A percentile compares a stretch with the other conserved stretches of the same genome.
Evolutionary conservation across 2,329 filamentous ascomycete species (phyloP).

Genomic region (Fusarium tricinctum): DNA sequence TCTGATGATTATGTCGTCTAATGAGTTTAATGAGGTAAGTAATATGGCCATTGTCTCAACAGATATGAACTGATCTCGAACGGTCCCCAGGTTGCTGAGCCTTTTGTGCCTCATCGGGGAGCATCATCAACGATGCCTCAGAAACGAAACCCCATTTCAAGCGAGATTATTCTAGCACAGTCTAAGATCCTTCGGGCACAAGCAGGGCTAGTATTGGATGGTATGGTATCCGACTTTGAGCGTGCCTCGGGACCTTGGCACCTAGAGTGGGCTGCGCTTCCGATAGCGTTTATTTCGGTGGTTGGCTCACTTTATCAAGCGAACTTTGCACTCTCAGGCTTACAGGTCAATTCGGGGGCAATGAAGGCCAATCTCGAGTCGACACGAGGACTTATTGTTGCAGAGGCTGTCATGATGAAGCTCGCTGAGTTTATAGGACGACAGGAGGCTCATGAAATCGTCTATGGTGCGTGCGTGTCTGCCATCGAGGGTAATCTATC

Average conservation of each 20-base stretch:
- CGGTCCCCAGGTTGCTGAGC: slow-evolving; percentile 53
- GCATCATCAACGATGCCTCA: slow-evolving; percentile 70
- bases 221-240: slow-evolving; percentile 71
- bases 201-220: slow-evolving; percentile 2
- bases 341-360: slow-evolving; percentile 64
- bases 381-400: slow-evolving; percentile 67
- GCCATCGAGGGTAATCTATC: slow-evolving; percentile 17
- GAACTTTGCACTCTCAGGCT: slow-evolving; percentile 65
- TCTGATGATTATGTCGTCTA: slow-evolving; percentile 70
- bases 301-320: slow-evolving; percentile 67
- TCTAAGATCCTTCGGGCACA: slow-evolving; percentile 55
- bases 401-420: slow-evolving; percentile 72
- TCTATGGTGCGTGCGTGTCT: slow-evolving; percentile 64
- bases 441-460: slow-evolving; percentile 68
- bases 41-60: too few relatives aligned
- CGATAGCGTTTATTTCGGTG: slow-evolving; percentile 66
- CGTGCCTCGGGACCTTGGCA: slow-evolving; percentile 71
- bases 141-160: slow-evolving; percentile 71
- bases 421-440: slow-evolving; percentile 65
- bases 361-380: slow-evolving; percentile 67
- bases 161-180: slow-evolving; percentile 68
- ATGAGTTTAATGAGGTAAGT: slow-evolving; percentile 61
- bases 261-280: slow-evolving; percentile 69
- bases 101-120: slow-evolving; percentile 66
- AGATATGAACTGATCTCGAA: too few relatives aligned